A percentile compares a stretch with the other conserved stretches of the same genome.
Conservation (phyloP, 331 rosid genomes). For the Quercus tomentella region DNA sequence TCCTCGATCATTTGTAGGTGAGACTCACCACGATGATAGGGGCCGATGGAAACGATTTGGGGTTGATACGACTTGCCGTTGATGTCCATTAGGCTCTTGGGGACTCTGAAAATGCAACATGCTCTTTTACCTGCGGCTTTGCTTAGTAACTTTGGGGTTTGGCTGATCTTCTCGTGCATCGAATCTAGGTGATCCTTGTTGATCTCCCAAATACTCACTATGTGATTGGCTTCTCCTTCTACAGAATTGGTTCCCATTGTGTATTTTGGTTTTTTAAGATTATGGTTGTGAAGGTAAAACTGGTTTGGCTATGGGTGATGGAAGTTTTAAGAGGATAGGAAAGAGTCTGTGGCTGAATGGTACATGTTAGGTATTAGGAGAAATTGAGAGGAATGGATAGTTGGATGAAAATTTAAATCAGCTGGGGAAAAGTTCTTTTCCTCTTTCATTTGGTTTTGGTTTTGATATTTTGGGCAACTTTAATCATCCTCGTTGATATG, state of each 20-base stretch:
- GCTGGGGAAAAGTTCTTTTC: no score
- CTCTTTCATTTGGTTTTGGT: no score
- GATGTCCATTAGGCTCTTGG: slow-evolving; percentile 28
- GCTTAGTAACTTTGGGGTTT: slow-evolving; percentile 30
- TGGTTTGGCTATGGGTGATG: neutral
- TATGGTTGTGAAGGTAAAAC: neutral
- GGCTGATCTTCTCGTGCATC: slow-evolving; percentile 22
- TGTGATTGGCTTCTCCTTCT: neutral
- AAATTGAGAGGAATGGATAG: no score
- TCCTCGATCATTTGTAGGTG: slow-evolving; percentile 34
- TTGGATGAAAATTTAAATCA: no score
- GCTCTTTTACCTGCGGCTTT: slow-evolving; percentile 23
- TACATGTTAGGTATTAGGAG: no score
- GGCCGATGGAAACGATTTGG: slow-evolving; percentile 42
- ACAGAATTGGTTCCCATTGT: neutral
- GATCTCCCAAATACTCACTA: neutral
- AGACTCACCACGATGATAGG: slow-evolving; percentile 28
- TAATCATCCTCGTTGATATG: no score
- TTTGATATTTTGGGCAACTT: no score
- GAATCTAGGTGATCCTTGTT: slow-evolving; percentile 13
- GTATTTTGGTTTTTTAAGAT: neutral
- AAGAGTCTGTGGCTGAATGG: no score
- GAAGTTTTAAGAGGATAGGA: no score
- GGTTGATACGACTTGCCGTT: slow-evolving; percentile 37
- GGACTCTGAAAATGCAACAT: slow-evolving; percentile 36